Evolutionary conservation across 768 basidiomycete species (phyloP).

Genomic region (Obba rivulosa): DNA sequence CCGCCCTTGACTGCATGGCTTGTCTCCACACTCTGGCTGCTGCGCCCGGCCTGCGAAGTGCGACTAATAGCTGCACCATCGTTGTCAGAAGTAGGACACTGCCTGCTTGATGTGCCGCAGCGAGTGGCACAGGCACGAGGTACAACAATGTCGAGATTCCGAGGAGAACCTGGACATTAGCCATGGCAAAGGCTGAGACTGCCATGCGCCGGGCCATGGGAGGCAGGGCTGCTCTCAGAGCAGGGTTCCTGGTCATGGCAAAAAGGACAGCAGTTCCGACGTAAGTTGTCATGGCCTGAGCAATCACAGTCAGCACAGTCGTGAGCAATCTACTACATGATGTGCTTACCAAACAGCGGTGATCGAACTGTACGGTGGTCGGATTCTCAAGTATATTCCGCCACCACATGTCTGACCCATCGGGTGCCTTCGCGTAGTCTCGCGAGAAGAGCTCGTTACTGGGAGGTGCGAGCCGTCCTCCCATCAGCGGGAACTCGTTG

Average conservation of each 20-base stretch:
- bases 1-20: constrained; percentile 16
- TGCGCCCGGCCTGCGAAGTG: constrained; percentile 62
- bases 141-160: constrained; percentile 83
- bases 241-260: constrained; percentile 47
- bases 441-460: constrained; percentile 73
- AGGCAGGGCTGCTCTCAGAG: constrained; percentile 47
- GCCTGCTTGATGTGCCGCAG: constrained; percentile 93
- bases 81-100: constrained; percentile 84
- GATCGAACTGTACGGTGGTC: constrained; percentile 95
- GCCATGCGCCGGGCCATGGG: constrained; percentile 50
- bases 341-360: constrained; percentile 76
- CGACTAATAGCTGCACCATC: constrained; percentile 70
- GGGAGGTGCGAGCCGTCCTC: constrained; percentile 79
- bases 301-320: constrained; percentile 4
- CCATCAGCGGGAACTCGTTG: constrained; percentile 98
- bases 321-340: background rate
- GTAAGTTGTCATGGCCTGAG: constrained; percentile 84
- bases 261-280: constrained; percentile 59
- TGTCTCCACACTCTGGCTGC: constrained; percentile 61
- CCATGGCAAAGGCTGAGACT: constrained; percentile 67
- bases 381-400: constrained; percentile 97
- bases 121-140: constrained; percentile 88
- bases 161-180: constrained; percentile 74
- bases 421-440: constrained; percentile 63
- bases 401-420: constrained; percentile 86